phyloP scores from a whole-genome alignment of 2,329 filamentous ascomycete species.

The Aphanocladium album region DNA sequence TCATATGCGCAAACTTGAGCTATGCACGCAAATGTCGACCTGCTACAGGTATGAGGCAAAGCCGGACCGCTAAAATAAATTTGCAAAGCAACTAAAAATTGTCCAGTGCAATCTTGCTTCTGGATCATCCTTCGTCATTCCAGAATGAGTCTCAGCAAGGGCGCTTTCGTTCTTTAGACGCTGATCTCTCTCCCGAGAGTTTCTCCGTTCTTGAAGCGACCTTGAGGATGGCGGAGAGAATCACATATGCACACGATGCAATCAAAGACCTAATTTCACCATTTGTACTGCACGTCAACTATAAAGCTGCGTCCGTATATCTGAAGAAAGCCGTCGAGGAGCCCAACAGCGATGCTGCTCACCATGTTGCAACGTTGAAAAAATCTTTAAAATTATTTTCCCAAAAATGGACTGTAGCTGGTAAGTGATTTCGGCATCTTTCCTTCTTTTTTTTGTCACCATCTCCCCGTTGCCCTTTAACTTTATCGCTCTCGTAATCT shows the following conservation, averaged over 20 bases:
- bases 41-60: constrained; percentile 14
- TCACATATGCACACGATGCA: background rate
- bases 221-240: constrained; percentile 1
- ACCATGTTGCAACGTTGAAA: background rate
- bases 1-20: constrained; percentile 10
- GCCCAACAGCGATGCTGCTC: background rate
- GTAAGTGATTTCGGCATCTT: background rate
- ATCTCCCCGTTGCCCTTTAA: too few species aligned
- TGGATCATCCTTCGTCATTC: background rate
- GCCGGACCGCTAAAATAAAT: background rate
- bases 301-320: constrained; percentile 6
- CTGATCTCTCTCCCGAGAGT: background rate
- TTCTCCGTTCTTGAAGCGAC: background rate
- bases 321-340: background rate
- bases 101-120: constrained; percentile 1
- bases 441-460: background rate
- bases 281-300: constrained; percentile 7
- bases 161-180: background rate
- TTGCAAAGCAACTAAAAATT: background rate
- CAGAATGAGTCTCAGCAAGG: background rate
- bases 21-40: constrained; percentile 17
- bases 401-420: constrained; percentile 1
- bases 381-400: background rate
- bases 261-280: background rate
- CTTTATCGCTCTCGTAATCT: background rate